These are phyloP conservation scores for Wickerhamomyces chambardii DNA, from an alignment of 805 yeast species.

Conservation along the genomic window DNA sequence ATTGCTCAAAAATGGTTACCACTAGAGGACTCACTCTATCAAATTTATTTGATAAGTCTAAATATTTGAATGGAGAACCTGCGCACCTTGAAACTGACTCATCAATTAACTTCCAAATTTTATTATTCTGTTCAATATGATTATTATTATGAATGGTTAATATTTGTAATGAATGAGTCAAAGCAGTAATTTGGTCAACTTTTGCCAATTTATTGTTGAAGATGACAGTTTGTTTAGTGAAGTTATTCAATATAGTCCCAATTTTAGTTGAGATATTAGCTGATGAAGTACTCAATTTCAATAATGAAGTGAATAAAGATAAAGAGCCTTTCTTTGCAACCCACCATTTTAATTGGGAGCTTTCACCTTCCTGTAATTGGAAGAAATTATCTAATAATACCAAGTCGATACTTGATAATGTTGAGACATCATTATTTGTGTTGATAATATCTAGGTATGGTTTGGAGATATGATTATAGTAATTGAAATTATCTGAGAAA, in stretches of 20 bases:
- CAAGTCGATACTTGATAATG: conserved; percentile 44
- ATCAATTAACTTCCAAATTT: conserved; percentile 60
- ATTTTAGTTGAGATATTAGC: conserved; percentile 30
- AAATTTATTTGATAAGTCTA: conserved; percentile 42
- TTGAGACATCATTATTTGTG: conserved; percentile 4
- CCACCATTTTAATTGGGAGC: conserved; percentile 73
- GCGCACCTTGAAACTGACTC: conserved; percentile 67
- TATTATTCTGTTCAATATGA: conserved; percentile 11
- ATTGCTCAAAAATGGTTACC: conserved; percentile 59
- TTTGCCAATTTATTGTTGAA: conserved; percentile 37
- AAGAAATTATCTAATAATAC: conserved; percentile 50
- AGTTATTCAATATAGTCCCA: conserved; percentile 34
- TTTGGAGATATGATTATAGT: conserved; percentile 22
- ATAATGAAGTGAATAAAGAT: conserved; percentile 60
- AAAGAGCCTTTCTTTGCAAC: conserved; percentile 35
- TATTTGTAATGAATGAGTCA: conserved; percentile 39
- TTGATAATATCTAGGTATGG: conserved; percentile 26
- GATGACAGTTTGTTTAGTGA: conserved; percentile 42
- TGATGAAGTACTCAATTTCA: conserved; percentile 38
- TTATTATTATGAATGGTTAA: conserved; percentile 5
- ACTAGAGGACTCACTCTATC: conserved; percentile 43
- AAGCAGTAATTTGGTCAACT: conserved; percentile 45
- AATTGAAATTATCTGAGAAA: conserved; percentile 25
- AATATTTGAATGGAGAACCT: conserved; percentile 75
- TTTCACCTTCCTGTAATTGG: conserved; percentile 46